Evolutionary conservation across 1,284 basidiomycete genomes (phyloP).

Genomic region (Trichosporon coremiiforme): DNA sequence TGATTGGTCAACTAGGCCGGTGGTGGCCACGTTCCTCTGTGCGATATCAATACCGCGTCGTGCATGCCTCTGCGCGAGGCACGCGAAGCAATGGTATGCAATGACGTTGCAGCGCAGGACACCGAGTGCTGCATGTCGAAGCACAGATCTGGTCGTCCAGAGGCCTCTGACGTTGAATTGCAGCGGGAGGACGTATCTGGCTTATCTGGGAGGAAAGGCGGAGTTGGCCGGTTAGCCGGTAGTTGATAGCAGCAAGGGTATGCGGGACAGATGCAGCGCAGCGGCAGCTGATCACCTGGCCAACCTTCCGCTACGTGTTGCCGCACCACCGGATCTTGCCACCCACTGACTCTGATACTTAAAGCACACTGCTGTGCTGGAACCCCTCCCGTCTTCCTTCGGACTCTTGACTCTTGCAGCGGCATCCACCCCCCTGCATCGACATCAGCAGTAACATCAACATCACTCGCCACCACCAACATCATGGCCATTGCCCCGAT

Average conservation of each 20-base stretch:
- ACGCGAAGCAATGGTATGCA: neutral
- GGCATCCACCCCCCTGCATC: neutral
- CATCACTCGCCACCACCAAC: neutral
- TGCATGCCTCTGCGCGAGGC: no score
- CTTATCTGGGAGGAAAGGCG: neutral
- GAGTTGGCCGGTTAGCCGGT: neutral
- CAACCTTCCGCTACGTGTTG: neutral
- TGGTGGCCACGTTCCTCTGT: no score
- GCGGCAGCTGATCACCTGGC: neutral
- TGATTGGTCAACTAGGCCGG: neutral
- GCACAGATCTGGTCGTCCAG: neutral
- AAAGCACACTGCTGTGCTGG: neutral
- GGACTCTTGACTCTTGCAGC: neutral
- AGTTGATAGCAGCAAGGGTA: no score
- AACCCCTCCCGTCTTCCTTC: neutral
- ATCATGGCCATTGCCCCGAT: conserved; percentile 27
- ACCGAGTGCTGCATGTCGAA: neutral
- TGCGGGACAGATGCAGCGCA: no score
- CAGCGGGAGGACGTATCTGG: neutral
- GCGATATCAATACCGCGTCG: neutral
- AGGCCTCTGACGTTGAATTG: neutral
- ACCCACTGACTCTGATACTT: neutral
- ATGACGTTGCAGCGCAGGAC: neutral
- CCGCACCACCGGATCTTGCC: neutral
- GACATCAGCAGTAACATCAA: neutral